Evolutionary conservation across 1,139 yeast genomes (phyloP), one percentile per base, ranked within the genome.

Genomic region (Groenewaldozyma auringiensis): DNA sequence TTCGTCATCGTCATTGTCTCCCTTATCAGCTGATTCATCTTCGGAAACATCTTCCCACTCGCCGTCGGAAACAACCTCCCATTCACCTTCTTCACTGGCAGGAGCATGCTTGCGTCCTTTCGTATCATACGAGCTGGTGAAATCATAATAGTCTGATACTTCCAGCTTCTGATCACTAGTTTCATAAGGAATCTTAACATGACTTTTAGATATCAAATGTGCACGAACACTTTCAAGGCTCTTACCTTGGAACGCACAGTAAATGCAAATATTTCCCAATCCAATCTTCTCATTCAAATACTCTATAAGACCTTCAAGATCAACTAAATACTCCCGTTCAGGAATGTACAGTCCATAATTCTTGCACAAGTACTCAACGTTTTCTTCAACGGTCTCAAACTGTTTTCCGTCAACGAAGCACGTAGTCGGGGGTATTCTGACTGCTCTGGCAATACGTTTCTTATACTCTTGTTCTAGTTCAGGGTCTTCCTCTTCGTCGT

Each of bases 131-230:
- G 89, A 71, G 1, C 85, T 74, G 2, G 82, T 71, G 66, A 88
- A 92, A 64, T 92, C 97, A 61, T 92, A 92, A 60, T 82, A 92
- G 44, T 82, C 84, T 0, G 94, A 78, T 37, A 89, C 72, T 59
- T 83, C 87, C 46, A 82, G 75, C 62, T 82, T 83, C 60, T 92
- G 95, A 48, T 83, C 83, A 50, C 80, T 84, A 0, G 78, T 67
- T 57, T 92, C 97, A 64, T 86, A 94, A 0, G 98, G 97, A 47
- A 92, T 75, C 62, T 79, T 77, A 70, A 89, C 83, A 63, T 92
- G 99, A 51, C 88, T 78, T 65, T 92, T 92, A 18, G 83, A 75
- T 4, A 73, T 60, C 87, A 89, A 83, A 63, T 92, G 99, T 38
- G 88, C 94, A 54, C 96, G 79, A 4, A 86, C 92, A 48, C 95